Evolutionary conservation across 2,329 filamentous ascomycete genomes (phyloP).

Genomic region (Elsinoe fawcettii): DNA sequence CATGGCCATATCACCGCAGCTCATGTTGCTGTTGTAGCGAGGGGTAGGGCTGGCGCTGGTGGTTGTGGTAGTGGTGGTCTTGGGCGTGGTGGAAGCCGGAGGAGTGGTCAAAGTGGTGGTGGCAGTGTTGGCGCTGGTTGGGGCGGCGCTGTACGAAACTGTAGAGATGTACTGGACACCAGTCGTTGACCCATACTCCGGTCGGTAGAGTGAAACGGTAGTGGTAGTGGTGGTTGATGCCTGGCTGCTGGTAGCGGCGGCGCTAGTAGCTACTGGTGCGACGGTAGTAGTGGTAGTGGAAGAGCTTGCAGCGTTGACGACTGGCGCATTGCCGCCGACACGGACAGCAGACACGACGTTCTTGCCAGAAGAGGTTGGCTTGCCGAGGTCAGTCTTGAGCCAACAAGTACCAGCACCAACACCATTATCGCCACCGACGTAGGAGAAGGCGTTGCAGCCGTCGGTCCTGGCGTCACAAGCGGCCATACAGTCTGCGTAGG

Average conservation of each 20-base stretch:
- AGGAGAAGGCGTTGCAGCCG: slow-evolving; percentile 19
- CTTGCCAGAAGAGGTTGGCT: slow-evolving; percentile 9
- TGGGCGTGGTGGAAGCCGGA: not conserved
- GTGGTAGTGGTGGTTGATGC: not conserved
- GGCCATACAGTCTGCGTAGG: slow-evolving; percentile 17
- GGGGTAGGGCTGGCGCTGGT: slow-evolving; percentile 1
- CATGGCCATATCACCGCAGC: not conserved
- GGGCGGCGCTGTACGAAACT: slow-evolving; percentile 5
- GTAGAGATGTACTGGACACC: slow-evolving; percentile 6
- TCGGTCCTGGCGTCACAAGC: slow-evolving; percentile 14
- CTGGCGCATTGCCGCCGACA: not conserved
- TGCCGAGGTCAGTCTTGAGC: slow-evolving; percentile 17
- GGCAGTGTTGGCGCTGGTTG: not conserved
- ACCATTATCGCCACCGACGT: slow-evolving; percentile 17
- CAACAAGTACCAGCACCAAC: slow-evolving; percentile 15
- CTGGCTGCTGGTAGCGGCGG: not conserved
- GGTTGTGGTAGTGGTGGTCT: slow-evolving; percentile 4
- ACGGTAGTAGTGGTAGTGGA: not conserved
- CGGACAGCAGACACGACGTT: slow-evolving; percentile 15
- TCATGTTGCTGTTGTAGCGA: slow-evolving; percentile 6
- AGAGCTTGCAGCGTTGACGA: not conserved
- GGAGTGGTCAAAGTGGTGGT: slow-evolving; percentile 2
- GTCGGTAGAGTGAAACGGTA: not conserved
- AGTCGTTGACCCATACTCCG: not conserved
- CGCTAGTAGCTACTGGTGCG: not conserved